phyloP scores from a whole-genome alignment of 202 grass and related monocot genomes.

The Schoenoplectus triqueter region DNA sequence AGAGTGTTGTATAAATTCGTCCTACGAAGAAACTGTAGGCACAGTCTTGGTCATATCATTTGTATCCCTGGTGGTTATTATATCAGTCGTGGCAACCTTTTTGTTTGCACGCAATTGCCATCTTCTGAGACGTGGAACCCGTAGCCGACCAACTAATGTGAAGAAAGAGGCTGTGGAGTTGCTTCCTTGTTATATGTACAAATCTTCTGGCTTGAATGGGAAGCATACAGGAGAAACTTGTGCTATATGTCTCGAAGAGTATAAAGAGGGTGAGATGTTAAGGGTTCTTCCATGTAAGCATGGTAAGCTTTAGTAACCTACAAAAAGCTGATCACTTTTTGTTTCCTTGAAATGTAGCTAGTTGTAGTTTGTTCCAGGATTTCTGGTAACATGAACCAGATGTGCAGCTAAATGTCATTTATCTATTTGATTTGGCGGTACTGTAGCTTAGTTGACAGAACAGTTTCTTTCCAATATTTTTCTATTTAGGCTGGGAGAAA shows the following conservation, averaged over 20 bases:
- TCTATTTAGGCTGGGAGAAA: not conserved
- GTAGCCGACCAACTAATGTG: constrained; percentile 57
- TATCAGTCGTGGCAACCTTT: constrained; percentile 81
- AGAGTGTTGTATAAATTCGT: constrained; percentile 77
- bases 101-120: constrained; percentile 85
- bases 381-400: not conserved
- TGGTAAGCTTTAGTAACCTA: constrained; percentile 52
- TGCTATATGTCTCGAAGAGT: constrained; percentile 87
- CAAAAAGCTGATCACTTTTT: not conserved
- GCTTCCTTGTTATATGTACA: constrained; percentile 59
- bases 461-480: not conserved
- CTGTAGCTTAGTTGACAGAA: not conserved
- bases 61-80: constrained; percentile 79
- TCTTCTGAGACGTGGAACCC: constrained; percentile 57
- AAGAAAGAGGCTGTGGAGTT: constrained; percentile 74
- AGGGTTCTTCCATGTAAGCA: constrained; percentile 81
- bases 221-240: constrained; percentile 59
- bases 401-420: not conserved
- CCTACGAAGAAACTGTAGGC: constrained; percentile 78
- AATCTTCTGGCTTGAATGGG: constrained; percentile 46
- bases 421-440: not conserved
- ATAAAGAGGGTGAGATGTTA: constrained; percentile 70
- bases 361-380: not conserved
- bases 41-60: constrained; percentile 90
- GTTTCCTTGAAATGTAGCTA: constrained; percentile 8